Evolutionary conservation across 108 stramenopile genomes (phyloP).

Genomic region (Licmophora abbreviata): DNA sequence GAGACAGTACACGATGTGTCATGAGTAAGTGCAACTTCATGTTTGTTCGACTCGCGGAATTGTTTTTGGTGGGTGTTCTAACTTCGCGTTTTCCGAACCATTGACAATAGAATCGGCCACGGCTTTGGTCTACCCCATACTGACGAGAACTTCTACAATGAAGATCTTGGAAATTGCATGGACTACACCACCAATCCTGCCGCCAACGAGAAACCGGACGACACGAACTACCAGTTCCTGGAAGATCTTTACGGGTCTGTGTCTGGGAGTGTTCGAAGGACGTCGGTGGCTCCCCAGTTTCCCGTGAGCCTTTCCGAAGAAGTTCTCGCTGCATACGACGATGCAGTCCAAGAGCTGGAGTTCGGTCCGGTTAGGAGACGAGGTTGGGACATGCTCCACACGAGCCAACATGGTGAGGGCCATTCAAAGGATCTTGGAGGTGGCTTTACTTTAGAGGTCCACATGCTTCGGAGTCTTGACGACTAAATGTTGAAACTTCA

Average conservation of each 20-base stretch:
- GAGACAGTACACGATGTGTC: conserved; percentile 65
- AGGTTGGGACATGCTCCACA: conserved; percentile 33
- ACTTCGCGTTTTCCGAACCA: background rate
- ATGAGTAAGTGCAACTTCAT: conserved; percentile 18
- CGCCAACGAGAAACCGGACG: conserved; percentile 52
- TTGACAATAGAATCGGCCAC: conserved; percentile 23
- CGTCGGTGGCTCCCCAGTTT: no score
- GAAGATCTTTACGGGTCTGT: conserved; percentile 70
- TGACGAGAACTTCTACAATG: conserved; percentile 77
- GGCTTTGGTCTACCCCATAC: conserved; percentile 75
- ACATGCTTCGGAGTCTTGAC: no score
- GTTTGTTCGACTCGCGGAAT: background rate
- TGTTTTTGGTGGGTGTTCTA: background rate
- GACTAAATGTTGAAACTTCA: no score
- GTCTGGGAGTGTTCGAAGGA: no score
- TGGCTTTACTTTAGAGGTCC: no score
- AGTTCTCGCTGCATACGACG: background rate
- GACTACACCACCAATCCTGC: conserved; percentile 62
- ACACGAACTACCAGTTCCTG: conserved; percentile 48
- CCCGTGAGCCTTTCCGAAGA: no score
- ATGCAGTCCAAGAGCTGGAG: no score
- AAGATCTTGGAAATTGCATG: conserved; percentile 80
- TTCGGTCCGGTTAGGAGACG: no score
- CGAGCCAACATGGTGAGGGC: conserved; percentile 21
- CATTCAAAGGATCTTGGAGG: conserved; percentile 29